Base-by-base conservation (phyloP, 106 monocot genomes). In the Chionographis japonica region DNA sequence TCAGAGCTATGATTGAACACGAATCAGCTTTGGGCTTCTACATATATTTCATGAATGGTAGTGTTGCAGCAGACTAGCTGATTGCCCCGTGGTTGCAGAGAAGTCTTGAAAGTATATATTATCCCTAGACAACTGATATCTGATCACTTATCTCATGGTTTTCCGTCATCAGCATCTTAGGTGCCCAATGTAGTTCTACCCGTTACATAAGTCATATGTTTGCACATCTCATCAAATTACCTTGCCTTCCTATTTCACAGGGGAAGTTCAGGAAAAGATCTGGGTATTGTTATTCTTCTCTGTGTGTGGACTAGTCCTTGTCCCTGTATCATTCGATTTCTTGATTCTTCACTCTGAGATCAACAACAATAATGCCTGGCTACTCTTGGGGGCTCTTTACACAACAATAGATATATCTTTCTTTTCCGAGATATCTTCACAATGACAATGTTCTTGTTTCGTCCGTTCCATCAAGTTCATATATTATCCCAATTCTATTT, bases 251-350 rank as follows among this genome's bases (percentile, higher is more conserved):
- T 3, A 49, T 8, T 75, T 51, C 54, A 35, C 81, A 98, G 97
- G 78, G 40, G 84, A 83, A 74, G 40, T 57, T 49, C 77, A 79
- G 67, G 83, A 63, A 66, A 90, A 76, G 68, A 70, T 85, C 17
- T 93, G 92, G 92, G 76, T 87, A 18, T 18, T 88, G 53, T 72
- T 68, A 15, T 98, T 83, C 68, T 65, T 80, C 67, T 12, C 78
- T 16, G 77, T 83, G 5, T 77, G 76, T 58, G 78, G 80, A n/a
- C 54, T 77, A 13, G 92, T 85, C 75, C 86, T 98, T 6, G 57
- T 98, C 63, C 97, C 97, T 54, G 81, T 87, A 11, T 92, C 97
- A 9, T 74, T 98, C 50, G 73, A 83, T 40, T 63, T 98, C 16
- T 68, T 87, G 72, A 62, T 90, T 67, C 73, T 98, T 57, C 86